Base-by-base conservation (phyloP, 2,329 filamentous ascomycete species). In the Fusarium goolgardi region DNA sequence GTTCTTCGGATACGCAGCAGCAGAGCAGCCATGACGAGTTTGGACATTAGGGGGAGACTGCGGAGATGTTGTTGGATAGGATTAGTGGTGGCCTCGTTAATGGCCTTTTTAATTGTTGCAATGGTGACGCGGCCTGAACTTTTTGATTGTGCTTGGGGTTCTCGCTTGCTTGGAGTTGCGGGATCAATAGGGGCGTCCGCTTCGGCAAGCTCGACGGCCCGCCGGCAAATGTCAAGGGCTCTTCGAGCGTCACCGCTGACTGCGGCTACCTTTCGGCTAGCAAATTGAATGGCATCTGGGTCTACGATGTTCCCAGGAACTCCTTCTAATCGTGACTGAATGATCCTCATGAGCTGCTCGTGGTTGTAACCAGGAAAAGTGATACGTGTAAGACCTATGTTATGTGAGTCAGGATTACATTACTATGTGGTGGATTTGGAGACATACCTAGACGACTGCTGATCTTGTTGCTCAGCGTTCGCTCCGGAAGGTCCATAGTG, bases 331-430 rank as follows among this genome's bases (percentile, higher is more conserved):
- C 96, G 91, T n/a, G 94, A 97, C 75, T 95, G 91, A 67, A 99
- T 97, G 75, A 99, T 99, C 71, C 91, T 91, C 91, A 98, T 97
- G 40, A 99, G 86, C 79, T 99, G 96, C 61, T 96, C 94, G 78
- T 99, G 94, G 59, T 94, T 97, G 79, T 99, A 99, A 23, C 96
- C 96, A 0, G 96, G 93, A 73, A 99, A 99, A 0, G 96, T 97
- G 75, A 99, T 97, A 74, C 96, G 88, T 10, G 94, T 97, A 49
- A 99, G 83, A 23, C 95, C 82, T 83, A 25, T 21, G 21, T 10
- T 4, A 32, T 51, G 55, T 49, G n/a, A 53, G 65, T 43, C 35
- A 44, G 29, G 12, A 16, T 23, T 18, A 11, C 20, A 20, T n/a
- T 4, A 31, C 29, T n/a, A 20, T 16, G 8, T 29, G 15, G 25